Percentiles rank a stretch among this genome's conserved stretches.
phyloP scores from a whole-genome alignment of 768 basidiomycete species.

The Paxillus rubicundulus region DNA sequence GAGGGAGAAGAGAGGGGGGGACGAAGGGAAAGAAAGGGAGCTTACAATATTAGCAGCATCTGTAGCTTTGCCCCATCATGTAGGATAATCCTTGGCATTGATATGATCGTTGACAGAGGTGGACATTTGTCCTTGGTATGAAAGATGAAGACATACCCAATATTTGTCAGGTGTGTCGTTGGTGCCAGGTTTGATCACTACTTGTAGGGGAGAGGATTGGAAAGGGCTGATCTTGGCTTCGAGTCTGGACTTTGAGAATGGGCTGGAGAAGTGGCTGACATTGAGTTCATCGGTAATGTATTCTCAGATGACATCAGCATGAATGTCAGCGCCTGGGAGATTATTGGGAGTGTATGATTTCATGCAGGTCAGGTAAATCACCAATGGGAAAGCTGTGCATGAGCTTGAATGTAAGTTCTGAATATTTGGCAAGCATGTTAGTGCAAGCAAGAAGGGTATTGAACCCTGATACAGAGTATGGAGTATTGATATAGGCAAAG shows the following conservation, averaged over 20 bases:
- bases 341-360: neutral
- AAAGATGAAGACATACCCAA: neutral
- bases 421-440: neutral
- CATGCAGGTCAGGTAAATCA: neutral
- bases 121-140: neutral
- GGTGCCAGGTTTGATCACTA: neutral
- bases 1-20: neutral
- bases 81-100: too few relatives aligned
- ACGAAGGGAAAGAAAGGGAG: neutral
- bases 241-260: too few relatives aligned
- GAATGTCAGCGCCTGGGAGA: neutral
- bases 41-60: neutral
- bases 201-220: neutral
- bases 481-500: neutral
- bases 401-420: constrained; percentile 1
- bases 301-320: neutral
- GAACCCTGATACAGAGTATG: too few relatives aligned
- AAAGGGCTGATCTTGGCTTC: neutral
- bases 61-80: neutral
- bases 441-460: neutral
- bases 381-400: neutral
- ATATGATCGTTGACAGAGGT: too few relatives aligned
- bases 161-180: neutral
- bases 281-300: neutral
- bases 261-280: neutral